These are phyloP conservation scores for Backusella sp. DNA, from an alignment of 192 early-diverging fungal genomes.

Conservation along the genomic window DNA sequence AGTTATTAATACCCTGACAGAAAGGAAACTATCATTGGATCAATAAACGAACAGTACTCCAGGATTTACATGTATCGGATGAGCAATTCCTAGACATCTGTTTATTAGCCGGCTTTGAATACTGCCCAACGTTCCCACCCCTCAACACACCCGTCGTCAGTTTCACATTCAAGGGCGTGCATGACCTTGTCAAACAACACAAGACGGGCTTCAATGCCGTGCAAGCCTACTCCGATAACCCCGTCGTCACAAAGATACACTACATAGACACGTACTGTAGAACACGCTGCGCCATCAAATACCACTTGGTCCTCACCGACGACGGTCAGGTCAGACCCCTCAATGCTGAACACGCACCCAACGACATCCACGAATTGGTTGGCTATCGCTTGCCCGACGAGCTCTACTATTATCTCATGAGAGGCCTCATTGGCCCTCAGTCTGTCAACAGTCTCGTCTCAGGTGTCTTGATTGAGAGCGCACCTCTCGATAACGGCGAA, in stretches of 20 bases:
- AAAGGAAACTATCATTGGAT: conserved; percentile 66
- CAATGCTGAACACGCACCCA: conserved; percentile 59
- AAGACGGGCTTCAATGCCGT: conserved; percentile 74
- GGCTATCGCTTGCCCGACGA: conserved; percentile 73
- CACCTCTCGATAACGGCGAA: conserved; percentile 82
- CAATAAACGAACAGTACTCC: conserved; percentile 59
- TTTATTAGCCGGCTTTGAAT: conserved; percentile 78
- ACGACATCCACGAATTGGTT: conserved; percentile 80
- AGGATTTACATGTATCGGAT: conserved; percentile 55
- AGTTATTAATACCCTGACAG: conserved; percentile 20
- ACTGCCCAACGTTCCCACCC: conserved; percentile 70
- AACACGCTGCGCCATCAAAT: conserved; percentile 66
- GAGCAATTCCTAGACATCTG: conserved; percentile 80
- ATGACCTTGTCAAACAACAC: conserved; percentile 64
- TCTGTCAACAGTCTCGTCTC: conserved; percentile 66
- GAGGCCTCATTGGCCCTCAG: conserved; percentile 62
- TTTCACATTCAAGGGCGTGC: conserved; percentile 65
- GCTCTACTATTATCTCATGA: conserved; percentile 68
- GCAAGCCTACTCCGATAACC: conserved; percentile 61
- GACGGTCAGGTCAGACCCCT: conserved; percentile 73
- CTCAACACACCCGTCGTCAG: conserved; percentile 47
- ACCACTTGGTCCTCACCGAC: conserved; percentile 68
- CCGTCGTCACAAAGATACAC: conserved; percentile 49
- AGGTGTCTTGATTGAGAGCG: conserved; percentile 63
- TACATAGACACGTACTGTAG: conserved; percentile 75